Conservation (phyloP, 1,139 yeast genomes). For the Lodderomyces oxycetoniae region DNA sequence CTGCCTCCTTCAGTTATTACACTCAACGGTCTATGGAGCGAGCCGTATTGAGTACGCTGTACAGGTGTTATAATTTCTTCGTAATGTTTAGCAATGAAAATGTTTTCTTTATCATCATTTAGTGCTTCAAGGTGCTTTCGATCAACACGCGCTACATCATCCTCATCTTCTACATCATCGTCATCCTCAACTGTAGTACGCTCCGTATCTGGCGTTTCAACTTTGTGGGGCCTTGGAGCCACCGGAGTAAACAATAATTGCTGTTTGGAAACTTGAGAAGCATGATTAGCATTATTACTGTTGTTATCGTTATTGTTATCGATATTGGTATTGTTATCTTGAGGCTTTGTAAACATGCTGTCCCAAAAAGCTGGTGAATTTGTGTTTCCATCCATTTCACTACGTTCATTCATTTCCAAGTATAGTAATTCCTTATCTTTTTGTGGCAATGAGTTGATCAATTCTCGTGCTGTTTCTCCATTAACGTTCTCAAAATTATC, state of each 20-base stretch:
- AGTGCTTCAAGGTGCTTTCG: conserved; percentile 31
- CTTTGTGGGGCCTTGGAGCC: conserved; percentile 22
- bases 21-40: conserved; percentile 29
- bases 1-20: conserved; percentile 30
- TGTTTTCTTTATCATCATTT: conserved; percentile 40
- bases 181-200: conserved; percentile 44
- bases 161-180: conserved; percentile 33
- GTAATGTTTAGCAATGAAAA: conserved; percentile 30
- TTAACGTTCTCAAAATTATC: conserved; percentile 41
- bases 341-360: background rate
- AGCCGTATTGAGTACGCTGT: conserved; percentile 11
- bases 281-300: background rate
- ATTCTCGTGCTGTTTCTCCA: conserved; percentile 35
- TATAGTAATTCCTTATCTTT: background rate
- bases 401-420: background rate
- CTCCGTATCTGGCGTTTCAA: conserved; percentile 47
- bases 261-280: background rate
- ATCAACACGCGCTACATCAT: conserved; percentile 22
- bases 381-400: too few species aligned
- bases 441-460: conserved; percentile 14
- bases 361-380: background rate
- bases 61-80: conserved; percentile 36
- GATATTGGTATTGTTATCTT: background rate
- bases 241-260: conserved; percentile 36
- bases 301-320: background rate